These are phyloP conservation scores for Dothistroma pini DNA, from an alignment of 2,329 filamentous ascomycete genomes.

Conservation along the genomic window DNA sequence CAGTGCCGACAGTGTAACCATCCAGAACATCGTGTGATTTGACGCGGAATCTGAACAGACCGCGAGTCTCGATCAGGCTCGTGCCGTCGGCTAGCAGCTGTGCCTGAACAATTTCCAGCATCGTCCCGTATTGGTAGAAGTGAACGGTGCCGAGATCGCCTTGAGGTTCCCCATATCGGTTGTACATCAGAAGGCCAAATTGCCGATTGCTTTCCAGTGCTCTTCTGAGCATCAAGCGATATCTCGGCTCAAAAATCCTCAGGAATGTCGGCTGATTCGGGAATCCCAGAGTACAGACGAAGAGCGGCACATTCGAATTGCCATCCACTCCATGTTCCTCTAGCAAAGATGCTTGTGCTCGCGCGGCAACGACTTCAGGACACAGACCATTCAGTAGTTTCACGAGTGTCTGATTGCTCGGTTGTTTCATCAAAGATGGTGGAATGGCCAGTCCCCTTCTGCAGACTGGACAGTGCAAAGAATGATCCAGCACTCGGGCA, in stretches of 20 bases:
- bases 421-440: conserved; percentile 47
- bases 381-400: conserved; percentile 66
- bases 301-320: conserved; percentile 65
- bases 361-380: conserved; percentile 59
- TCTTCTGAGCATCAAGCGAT: conserved; percentile 82
- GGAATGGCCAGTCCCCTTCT: conserved; percentile 60
- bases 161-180: conserved; percentile 51
- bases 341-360: conserved; percentile 53
- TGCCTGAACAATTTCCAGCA: conserved; percentile 70
- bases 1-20: conserved; percentile 72
- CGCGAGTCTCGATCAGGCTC: conserved; percentile 74
- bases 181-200: conserved; percentile 83
- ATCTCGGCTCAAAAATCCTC: conserved; percentile 89
- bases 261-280: conserved; percentile 81
- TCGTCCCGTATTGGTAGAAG: conserved; percentile 73
- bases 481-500: conserved; percentile 71
- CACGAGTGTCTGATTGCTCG: conserved; percentile 61
- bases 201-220: conserved; percentile 68
- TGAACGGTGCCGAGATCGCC: conserved; percentile 50
- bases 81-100: conserved; percentile 75
- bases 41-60: conserved; percentile 73
- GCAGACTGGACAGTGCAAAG: conserved; percentile 75
- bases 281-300: conserved; percentile 78
- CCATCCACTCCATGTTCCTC: conserved; percentile 56
- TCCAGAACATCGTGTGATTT: conserved; percentile 62